Base-by-base conservation (phyloP, 192 early-diverging fungal genomes). In the Coemansia sp. region DNA sequence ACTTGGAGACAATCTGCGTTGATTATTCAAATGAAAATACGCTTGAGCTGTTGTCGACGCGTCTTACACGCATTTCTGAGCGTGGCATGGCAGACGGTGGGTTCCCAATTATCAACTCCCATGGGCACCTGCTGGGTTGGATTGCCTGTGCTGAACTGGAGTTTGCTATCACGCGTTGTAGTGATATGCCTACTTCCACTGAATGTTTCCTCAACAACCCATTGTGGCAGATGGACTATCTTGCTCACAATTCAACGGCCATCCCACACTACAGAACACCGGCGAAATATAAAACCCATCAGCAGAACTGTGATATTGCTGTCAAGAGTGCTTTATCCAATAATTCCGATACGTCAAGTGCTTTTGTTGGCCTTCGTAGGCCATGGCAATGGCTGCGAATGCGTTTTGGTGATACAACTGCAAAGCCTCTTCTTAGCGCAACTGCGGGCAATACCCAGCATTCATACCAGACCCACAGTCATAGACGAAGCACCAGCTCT, bases 121-220 rank as follows among this genome's bases (percentile, higher is more conserved):
- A 80, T 49, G 82, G 76, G 7, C 68, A 87, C 0, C 67, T 94
- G 22, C 83, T 89, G 25, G 94, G 94, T 7, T 96, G 89, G 66
- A 90, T 91, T 52, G 92, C 92, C 1, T 88, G 88, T 22, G 85
- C 84, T 9, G 94, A 96, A 68, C 66, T 96, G 21, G 81, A 87
- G 30, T 88, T 91, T 73, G 92, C 90, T 1, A 64, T 89, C 28
- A 72, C 85, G 41, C 84, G 79, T 69, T 67, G 68, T 64, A 26
- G 55, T 21, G 18, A 22, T 2, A 44, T 73, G 56, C 72, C 82
- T 23, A 66, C 70, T 9, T 66, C 63, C 53, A 77, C 76, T 2
- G 57, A 71, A 12, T 88, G 86, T 55, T 69, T 85, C 55, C 82
- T 86, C 58, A 82, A 81, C 61, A 83, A 84, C 65, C 66, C 82